phyloP scores from a whole-genome alignment of 1,284 basidiomycete genomes.

The Tilletia setariae region DNA sequence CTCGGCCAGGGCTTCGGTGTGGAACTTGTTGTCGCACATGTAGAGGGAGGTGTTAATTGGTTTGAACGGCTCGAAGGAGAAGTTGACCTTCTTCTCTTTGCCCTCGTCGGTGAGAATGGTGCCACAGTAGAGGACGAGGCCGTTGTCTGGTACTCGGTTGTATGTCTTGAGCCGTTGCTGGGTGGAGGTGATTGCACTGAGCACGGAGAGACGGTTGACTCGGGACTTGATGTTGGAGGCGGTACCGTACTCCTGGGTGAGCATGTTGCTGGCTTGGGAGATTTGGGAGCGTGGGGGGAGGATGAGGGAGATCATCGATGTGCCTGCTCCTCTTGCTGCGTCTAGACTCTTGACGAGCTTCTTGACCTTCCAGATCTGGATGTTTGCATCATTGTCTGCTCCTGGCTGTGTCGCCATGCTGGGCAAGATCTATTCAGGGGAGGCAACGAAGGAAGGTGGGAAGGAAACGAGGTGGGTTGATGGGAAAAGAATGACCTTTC shows the following conservation, averaged over 20 bases:
- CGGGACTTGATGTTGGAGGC: constrained; percentile 97
- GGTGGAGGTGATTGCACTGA: constrained; percentile 98
- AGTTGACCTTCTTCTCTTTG: constrained; percentile 86
- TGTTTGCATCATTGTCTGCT: constrained; percentile 13
- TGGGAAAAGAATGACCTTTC: too few species aligned
- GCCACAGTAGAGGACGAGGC: constrained; percentile 83
- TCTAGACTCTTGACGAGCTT: constrained; percentile 63
- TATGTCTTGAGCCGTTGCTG: constrained; percentile 97
- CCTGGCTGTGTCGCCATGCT: not conserved
- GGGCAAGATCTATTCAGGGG: not conserved
- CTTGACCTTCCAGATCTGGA: constrained; percentile 79
- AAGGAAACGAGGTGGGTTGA: too few species aligned
- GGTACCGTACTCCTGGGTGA: constrained; percentile 88
- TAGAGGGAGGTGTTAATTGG: constrained; percentile 95
- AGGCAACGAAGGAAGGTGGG: too few species aligned
- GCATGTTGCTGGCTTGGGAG: constrained; percentile 86
- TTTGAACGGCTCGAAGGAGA: constrained; percentile 88
- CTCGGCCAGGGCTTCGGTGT: constrained; percentile 94
- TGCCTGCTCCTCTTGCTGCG: constrained; percentile 67
- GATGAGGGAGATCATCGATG: constrained; percentile 98
- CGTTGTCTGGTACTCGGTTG: constrained; percentile 83
- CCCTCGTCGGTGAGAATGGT: constrained; percentile 93
- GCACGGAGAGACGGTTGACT: constrained; percentile 93
- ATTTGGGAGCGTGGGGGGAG: constrained; percentile 97
- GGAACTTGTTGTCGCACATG: constrained; percentile 99